A percentile compares a stretch with the other conserved stretches of the same genome.
Conservation (phyloP, 2,329 filamentous ascomycete species). For the Seiridium cupressi region DNA sequence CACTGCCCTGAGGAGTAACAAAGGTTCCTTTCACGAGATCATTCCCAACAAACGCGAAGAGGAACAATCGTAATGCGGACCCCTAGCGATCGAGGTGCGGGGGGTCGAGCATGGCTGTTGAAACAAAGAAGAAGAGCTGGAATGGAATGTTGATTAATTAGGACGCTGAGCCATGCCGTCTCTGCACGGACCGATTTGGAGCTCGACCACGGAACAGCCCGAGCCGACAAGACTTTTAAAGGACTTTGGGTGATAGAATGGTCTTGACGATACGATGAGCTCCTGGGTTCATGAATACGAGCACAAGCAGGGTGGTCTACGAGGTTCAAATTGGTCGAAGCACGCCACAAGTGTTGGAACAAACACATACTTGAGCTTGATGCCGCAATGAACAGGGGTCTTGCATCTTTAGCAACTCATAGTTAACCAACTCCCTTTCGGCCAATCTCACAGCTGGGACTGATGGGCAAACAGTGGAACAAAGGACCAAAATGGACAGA, state of each 20-base stretch:
- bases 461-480: neutral
- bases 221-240: neutral
- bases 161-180: neutral
- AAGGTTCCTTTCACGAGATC: neutral
- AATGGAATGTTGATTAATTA: conserved; percentile 5
- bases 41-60: neutral
- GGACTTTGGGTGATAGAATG: neutral
- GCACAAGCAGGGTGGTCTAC: too few relatives aligned
- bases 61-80: neutral
- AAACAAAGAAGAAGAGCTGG: conserved; percentile 8
- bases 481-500: neutral
- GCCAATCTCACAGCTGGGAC: too few relatives aligned
- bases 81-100: neutral
- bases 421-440: neutral
- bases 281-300: neutral
- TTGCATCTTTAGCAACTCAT: neutral
- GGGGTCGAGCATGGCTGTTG: neutral
- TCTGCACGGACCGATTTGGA: conserved; percentile 4
- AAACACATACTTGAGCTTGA: neutral
- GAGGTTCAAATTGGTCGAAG: neutral
- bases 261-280: neutral
- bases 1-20: neutral
- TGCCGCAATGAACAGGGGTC: neutral
- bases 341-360: neutral
- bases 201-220: neutral